Base-by-base conservation (phyloP, 176 grass and related monocot genomes). In the Elaeis guineensis region DNA sequence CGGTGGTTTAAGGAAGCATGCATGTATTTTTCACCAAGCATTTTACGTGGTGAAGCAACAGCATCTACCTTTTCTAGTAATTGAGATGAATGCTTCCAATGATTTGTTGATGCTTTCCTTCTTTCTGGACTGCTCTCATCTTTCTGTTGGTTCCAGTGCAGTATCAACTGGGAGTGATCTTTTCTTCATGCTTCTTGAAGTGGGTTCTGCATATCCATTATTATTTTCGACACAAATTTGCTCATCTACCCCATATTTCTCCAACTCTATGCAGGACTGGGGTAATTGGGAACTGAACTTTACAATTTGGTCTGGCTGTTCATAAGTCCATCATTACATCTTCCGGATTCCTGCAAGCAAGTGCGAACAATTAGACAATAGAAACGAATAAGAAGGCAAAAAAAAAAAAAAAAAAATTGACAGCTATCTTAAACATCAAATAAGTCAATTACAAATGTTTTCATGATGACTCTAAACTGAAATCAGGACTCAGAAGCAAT, bases 21-120 rank as follows among this genome's bases (percentile, higher is more conserved):
- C 75, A 21, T 51, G 22, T 49, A 58, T n/a, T 21, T 49, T 67
- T 71, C 65, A 55, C 61, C 54, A 8, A 57, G 54, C 16, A 76
- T 52, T 17, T 73, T 70, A 3, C 14, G 19, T 32, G 25, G 4
- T 72, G 62, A 17, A 54, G 67, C 4, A 17, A 3, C 52, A 20
- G 22, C 61, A 61, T 81, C 49, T 66, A 35, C 18, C 55, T 29
- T 54, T 53, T 61, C 23, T 71, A 30, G 28, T 30, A 75, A 50
- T 49, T 44, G 0, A 25, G 24, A 48, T 24, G 24, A 0, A 44
- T 52, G 18, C 57, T 22, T 49, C 8, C 30, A 1, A 50, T 25
- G 8, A 48, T 23, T 50, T 5, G 16, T 17, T 51, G 72, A 28
- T 63, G 49, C 50, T 52, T 67, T 52, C 61, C 26, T 14, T 72